Evolutionary conservation across 164 flowering plant genomes (phyloP), one percentile per base, ranked within the genome.

Genomic region (Platanus orientalis): DNA sequence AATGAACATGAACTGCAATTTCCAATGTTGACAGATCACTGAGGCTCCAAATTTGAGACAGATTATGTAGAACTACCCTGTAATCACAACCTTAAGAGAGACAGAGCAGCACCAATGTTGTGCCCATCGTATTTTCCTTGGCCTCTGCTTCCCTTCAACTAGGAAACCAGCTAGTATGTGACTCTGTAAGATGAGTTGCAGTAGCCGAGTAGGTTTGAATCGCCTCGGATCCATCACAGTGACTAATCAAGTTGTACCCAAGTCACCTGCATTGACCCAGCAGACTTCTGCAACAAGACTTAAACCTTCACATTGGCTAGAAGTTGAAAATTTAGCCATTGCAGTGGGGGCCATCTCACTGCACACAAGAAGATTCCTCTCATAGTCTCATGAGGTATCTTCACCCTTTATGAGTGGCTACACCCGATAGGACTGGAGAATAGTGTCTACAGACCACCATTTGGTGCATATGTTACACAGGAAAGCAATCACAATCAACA

Each of bases 11-110:
- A 53, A 29, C 4, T 16, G 57, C 21, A 59, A 12, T 44, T 53
- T 39, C 54, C 64, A 54, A 54, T 28, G 19, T 60, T 54, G 61
- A 71, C 60, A 62, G 60, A 53, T 52, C 67, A 57, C n/a, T 34
- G 53, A 59, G 68, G 39, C 64, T 57, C 68, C 17, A 32, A 30
- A 58, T 63, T 63, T 54, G 52, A 64, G 72, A 63, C 68, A 58
- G 57, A 53, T 23, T 0, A 59, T n/a, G 58, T 57, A 2, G 57
- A 17, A 28, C 47, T 42, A 17, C 49, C 2, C 14, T 1, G 49
- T 44, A 44, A 17, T 44, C 26, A 29, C 14, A 28, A 19, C n/a
- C 62, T 25, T 28, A 44, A 42, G 24, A 7, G 45, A 26, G 36
- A 42, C 19, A 7, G 45, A 26, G 36, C 53, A 60, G 25, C 51